Conservation (phyloP, 208 protist genomes). For the Leishmania gerbilli region DNA sequence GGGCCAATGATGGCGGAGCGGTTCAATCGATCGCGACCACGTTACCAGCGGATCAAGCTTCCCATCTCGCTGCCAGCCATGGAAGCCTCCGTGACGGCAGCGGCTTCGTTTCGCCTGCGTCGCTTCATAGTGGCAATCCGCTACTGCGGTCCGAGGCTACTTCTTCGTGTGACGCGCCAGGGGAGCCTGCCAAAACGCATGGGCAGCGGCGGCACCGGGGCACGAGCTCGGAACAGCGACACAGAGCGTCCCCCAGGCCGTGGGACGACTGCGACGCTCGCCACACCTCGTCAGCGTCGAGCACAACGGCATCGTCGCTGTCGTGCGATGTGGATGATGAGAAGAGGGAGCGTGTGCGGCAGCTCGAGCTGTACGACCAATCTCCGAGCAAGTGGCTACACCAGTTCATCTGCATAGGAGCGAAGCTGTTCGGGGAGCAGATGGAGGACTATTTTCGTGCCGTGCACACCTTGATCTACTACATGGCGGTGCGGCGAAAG, state of each 20-base stretch:
- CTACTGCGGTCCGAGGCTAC: neutral
- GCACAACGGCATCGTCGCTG: neutral
- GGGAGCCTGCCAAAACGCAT: neutral
- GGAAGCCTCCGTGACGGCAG: neutral
- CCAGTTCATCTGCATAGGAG: neutral
- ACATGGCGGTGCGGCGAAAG: constrained; percentile 12
- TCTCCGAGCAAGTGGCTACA: neutral
- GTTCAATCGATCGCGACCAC: neutral
- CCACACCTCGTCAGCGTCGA: neutral
- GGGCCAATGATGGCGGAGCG: neutral
- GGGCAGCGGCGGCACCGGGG: neutral
- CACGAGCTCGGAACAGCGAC: neutral
- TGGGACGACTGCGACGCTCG: neutral
- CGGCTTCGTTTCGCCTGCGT: neutral
- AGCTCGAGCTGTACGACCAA: constrained; percentile 8
- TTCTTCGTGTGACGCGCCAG: neutral
- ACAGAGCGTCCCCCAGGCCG: neutral
- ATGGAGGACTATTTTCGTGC: neutral
- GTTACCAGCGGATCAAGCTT: neutral
- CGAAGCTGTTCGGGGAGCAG: neutral
- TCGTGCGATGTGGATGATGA: neutral
- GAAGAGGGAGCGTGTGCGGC: constrained; percentile 6
- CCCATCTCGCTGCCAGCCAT: neutral
- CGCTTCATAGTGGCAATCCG: neutral
- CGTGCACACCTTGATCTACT: neutral